phyloP scores from a whole-genome alignment of 1,139 yeast genomes.

The Pichia norvegensis region DNA sequence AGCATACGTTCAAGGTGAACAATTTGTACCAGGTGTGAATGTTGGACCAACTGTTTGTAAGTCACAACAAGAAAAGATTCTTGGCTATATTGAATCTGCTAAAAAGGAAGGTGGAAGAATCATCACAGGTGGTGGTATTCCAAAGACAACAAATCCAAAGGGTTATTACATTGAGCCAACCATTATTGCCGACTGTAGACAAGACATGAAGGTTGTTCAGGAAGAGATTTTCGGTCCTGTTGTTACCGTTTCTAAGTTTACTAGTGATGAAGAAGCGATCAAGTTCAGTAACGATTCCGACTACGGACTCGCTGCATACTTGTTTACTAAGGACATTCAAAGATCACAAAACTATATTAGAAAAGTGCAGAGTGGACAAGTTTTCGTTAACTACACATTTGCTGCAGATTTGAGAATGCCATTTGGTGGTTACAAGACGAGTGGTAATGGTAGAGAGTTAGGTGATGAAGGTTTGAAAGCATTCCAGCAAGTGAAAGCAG shows the following conservation, averaged over 20 bases:
- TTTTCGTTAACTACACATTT: slow-evolving; percentile 52
- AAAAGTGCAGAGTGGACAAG: slow-evolving; percentile 40
- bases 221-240: slow-evolving; percentile 61
- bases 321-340: slow-evolving; percentile 42
- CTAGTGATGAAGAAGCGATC: slow-evolving; percentile 47
- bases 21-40: slow-evolving; percentile 47
- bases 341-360: slow-evolving; percentile 33
- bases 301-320: slow-evolving; percentile 54
- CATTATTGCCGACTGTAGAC: slow-evolving; percentile 45
- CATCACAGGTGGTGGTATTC: slow-evolving; percentile 42
- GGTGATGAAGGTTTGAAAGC: slow-evolving; percentile 51
- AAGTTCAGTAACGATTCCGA: slow-evolving; percentile 43
- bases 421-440: slow-evolving; percentile 47
- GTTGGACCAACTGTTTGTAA: slow-evolving; percentile 78
- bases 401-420: slow-evolving; percentile 51
- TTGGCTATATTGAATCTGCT: slow-evolving; percentile 44
- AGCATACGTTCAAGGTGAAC: slow-evolving; percentile 51
- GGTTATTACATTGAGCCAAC: slow-evolving; percentile 51
- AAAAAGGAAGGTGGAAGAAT: slow-evolving; percentile 50
- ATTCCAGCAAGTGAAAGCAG: slow-evolving; percentile 53
- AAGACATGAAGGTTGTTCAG: slow-evolving; percentile 44
- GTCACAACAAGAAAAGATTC: slow-evolving; percentile 46
- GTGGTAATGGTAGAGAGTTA: slow-evolving; percentile 55
- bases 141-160: slow-evolving; percentile 16
- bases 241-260: slow-evolving; percentile 44